Base-by-base conservation (phyloP, 2,329 filamentous ascomycete species). In the Catunica adiposa region DNA sequence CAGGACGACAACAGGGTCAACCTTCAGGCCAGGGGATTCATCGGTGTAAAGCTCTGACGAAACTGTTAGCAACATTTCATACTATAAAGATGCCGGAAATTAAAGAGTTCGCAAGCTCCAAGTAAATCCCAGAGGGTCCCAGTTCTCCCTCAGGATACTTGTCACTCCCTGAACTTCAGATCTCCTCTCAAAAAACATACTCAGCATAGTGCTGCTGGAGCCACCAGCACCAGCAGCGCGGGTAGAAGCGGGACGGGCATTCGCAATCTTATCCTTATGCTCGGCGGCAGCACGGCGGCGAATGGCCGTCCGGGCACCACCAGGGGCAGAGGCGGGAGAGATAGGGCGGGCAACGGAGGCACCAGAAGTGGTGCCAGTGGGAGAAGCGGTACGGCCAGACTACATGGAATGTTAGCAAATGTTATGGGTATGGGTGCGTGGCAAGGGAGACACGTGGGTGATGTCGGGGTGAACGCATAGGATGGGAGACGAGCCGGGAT, bases 171-270 rank as follows among this genome's bases (percentile, higher is more conserved):
- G 8, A 47, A 15, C 20, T n/a, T n/a, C 11, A 44, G 15, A 44
- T 38, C 37, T 38, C 9, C 48, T 22, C 7, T 20, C 40, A 34
- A 34, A 40, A 25, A 52, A 80, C 84, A 62, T 84, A 88, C 89
- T 90, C 75, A 98, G 77, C 92, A 98, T 98, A 54, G 92, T 98
- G 74, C 88, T 94, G 70, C 85, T 94, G 68, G 89, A 96, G 62
- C 92, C 92, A 62, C 92, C 92, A 17, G 92, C 92, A 63, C 92
- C 92, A 34, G 92, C 92, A 40, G 90, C 83, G 65, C 92, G 81
- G 62, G 92, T 98, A 74, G 86, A 94, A 69, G 83, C 86, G 53
- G 92, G 92, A 63, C 92, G 79, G 62, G 81, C 85, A 84, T 94
- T 98, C 66, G 90, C 89, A 64, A 90, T 81, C 73, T 94, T 92